Base-by-base conservation (phyloP, 441 rosid species). In the Mallotus japonicus region DNA sequence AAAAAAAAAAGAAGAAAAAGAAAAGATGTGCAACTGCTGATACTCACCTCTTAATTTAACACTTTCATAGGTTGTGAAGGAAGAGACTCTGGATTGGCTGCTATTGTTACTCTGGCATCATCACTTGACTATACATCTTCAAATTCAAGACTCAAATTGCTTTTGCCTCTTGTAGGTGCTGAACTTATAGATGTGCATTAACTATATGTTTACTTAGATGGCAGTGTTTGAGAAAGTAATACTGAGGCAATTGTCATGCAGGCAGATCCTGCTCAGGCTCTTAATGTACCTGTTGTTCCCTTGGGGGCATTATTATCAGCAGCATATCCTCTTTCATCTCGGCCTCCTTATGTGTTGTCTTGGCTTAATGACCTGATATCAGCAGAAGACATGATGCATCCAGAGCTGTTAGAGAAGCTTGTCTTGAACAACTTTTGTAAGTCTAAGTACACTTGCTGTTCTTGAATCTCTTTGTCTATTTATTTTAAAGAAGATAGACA, bases 261-360 rank as follows among this genome's bases (percentile, higher is more conserved):
- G 99, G 99, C 99, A 14, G 93, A 93, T 85, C 97, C 99, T 75
- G 99, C 97, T 16, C 92, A 91, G 81, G 97, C 95, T 72, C 83
- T 95, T 62, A 95, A 83, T 78, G 97, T 95, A 51, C 97, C 99
- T 74, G 97, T 86, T 75, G 97, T 95, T 77, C 99, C 97, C 42
- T 82, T 95, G 83, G 96, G 99, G 17, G 88, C 93, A 42, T 64
- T 92, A 65, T 62, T 95, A 77, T 79, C 99, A 40, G 99, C 96
- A 63, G 93, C 97, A 70, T 89, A 79, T 89, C 98, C 98, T 82
- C 95, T 95, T 82, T 90, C 96, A 0, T 68, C 90, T 49, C 87
- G 84, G 40, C 91, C 98, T 77, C 97, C 96, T 56, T 92, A 87
- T 71, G 89, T 84, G 24, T 82, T 91, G 74, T 85, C 97, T 78